Percentiles rank a stretch among this genome's conserved stretches.
Conservation (phyloP, 2,329 filamentous ascomycete species). For the Balansia obtecta region DNA sequence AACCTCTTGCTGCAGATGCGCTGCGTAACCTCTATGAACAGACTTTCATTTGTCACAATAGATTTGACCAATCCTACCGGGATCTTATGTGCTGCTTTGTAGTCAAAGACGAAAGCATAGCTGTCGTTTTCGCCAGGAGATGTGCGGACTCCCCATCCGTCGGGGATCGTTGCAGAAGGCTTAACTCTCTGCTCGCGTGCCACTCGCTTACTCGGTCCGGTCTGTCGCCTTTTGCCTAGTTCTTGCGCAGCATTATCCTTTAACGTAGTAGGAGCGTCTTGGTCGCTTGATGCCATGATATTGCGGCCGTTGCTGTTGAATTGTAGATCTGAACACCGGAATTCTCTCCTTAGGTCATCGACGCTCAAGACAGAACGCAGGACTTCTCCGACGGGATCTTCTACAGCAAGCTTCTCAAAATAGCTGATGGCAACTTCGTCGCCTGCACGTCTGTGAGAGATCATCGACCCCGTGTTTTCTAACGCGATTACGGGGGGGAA, state of each 20-base stretch:
- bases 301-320: neutral
- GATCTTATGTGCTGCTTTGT: conserved; percentile 8
- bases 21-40: conserved; percentile 7
- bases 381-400: neutral
- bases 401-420: neutral
- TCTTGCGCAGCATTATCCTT: neutral
- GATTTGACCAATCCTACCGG: neutral
- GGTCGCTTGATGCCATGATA: neutral
- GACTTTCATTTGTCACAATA: conserved; percentile 5
- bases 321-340: neutral
- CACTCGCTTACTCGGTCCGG: conserved; percentile 7
- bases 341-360: neutral
- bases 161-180: conserved; percentile 6
- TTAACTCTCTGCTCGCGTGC: conserved; percentile 6
- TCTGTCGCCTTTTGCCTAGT: conserved; percentile 4
- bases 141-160: conserved; percentile 7
- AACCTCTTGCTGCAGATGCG: conserved; percentile 1
- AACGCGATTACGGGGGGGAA: conserved; percentile 6
- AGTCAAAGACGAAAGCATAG: conserved; percentile 6
- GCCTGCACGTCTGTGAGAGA: neutral
- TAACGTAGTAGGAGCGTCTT: too few relatives aligned
- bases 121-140: conserved; percentile 4
- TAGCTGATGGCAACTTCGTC: neutral
- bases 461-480: neutral
- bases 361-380: neutral